Evolutionary conservation across 768 basidiomycete genomes (phyloP).

Genomic region (Boletus reticulatus): DNA sequence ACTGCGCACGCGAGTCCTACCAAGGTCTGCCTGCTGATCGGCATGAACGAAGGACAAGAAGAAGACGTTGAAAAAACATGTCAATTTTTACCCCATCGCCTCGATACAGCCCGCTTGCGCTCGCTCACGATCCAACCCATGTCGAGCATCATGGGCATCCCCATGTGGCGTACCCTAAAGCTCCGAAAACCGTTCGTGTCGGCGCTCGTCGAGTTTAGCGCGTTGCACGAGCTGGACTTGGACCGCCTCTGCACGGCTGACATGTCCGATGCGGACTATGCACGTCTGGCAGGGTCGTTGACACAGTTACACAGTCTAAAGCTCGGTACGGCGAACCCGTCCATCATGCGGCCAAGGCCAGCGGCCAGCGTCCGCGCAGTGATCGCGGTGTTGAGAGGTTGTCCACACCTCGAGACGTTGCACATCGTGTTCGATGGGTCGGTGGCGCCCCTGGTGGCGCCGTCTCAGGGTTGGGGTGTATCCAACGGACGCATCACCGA

Average conservation of each 20-base stretch:
- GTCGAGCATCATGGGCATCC: neutral
- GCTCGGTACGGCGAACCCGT: conserved; percentile 12
- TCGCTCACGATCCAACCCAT: conserved; percentile 6
- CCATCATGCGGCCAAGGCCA: conserved; percentile 1
- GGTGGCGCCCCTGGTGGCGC: neutral
- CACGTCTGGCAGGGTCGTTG: conserved; percentile 8
- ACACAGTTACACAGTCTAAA: conserved; percentile 10
- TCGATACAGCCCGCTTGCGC: conserved; percentile 8
- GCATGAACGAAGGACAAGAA: neutral
- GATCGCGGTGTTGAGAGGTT: conserved; percentile 12
- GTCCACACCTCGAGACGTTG: conserved; percentile 12
- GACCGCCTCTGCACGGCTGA: conserved; percentile 13
- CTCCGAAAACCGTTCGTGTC: conserved; percentile 3
- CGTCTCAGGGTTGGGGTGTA: neutral
- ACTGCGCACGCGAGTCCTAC: conserved; percentile 11
- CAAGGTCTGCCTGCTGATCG: conserved; percentile 5
- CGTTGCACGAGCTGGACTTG: conserved; percentile 14
- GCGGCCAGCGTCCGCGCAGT: conserved; percentile 9
- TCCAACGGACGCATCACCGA: conserved; percentile 10
- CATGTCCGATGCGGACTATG: conserved; percentile 10
- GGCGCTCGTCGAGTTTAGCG: conserved; percentile 11
- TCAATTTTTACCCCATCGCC: conserved; percentile 5
- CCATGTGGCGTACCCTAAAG: neutral
- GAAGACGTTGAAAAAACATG: conserved; percentile 5
- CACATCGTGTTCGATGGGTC: conserved; percentile 19